Conservation (phyloP, 768 basidiomycete species). For the Boletus pseudo-olivaceus region DNA sequence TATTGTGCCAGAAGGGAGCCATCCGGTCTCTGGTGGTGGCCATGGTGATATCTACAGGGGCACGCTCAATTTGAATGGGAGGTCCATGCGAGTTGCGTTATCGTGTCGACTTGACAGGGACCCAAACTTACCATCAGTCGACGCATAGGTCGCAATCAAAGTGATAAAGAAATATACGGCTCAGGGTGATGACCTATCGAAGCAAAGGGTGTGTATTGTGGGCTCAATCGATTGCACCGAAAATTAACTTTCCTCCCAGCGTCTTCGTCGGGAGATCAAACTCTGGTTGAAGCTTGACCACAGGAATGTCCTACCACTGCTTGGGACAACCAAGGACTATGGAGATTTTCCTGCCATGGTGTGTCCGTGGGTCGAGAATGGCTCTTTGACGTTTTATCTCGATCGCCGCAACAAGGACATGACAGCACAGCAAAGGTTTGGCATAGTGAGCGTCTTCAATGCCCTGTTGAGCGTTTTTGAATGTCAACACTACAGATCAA, state of each 20-base stretch:
- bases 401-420: conserved; percentile 11
- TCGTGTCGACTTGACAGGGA: background rate
- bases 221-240: background rate
- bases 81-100: conserved; percentile 7
- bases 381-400: conserved; percentile 24
- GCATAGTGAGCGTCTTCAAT: conserved; percentile 10
- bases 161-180: conserved; percentile 21
- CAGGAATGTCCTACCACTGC: conserved; percentile 29
- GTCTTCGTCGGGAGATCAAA: conserved; percentile 28
- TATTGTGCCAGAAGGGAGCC: conserved; percentile 5
- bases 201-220: conserved; percentile 10
- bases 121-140: background rate
- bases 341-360: conserved; percentile 33
- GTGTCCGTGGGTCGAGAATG: conserved; percentile 33
- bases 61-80: conserved; percentile 10
- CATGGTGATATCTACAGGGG: conserved; percentile 22
- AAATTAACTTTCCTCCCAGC: conserved; percentile 3
- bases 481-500: conserved; percentile 13
- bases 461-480: background rate
- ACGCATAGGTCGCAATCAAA: conserved; percentile 22
- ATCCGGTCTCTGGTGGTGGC: conserved; percentile 19
- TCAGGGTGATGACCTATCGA: conserved; percentile 12
- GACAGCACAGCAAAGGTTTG: conserved; percentile 8
- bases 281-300: conserved; percentile 32
- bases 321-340: conserved; percentile 25